These are phyloP conservation scores for Candida maesae DNA, from an alignment of 805 yeast species.

Conservation along the genomic window DNA sequence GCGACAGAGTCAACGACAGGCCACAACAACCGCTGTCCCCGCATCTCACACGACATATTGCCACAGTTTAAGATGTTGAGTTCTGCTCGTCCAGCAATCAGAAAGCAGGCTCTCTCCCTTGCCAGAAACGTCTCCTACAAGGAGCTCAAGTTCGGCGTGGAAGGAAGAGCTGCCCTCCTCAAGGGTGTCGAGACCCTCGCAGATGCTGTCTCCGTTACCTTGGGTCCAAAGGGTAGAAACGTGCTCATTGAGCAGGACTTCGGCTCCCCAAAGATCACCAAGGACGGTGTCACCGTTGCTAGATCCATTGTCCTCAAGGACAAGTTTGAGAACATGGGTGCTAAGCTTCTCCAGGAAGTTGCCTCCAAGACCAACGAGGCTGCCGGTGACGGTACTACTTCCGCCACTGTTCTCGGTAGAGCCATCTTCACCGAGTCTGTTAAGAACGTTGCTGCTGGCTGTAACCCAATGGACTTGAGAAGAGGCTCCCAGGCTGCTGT, in stretches of 20 bases:
- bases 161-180: conserved; percentile 50
- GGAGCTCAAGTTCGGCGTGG: conserved; percentile 93
- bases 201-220: conserved; percentile 95
- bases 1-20: too few species aligned
- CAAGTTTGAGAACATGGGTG: conserved; percentile 97
- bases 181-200: conserved; percentile 84
- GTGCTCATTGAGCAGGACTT: conserved; percentile 95
- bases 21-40: too few species aligned
- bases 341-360: conserved; percentile 92
- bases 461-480: conserved; percentile 99
- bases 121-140: conserved; percentile 56
- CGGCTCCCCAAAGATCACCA: conserved; percentile 97
- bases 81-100: conserved; percentile 26
- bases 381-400: conserved; percentile 99
- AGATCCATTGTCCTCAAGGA: conserved; percentile 79
- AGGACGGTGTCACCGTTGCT: conserved; percentile 99
- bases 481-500: conserved; percentile 99
- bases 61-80: conserved; percentile 26
- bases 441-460: conserved; percentile 98
- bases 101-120: conserved; percentile 21
- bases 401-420: conserved; percentile 96
- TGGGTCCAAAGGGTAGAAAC: conserved; percentile 98
- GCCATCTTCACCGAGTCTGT: conserved; percentile 96
- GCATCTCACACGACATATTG: not conserved
- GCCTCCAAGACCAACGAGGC: conserved; percentile 97